Base-by-base conservation (phyloP, 306 rosid genomes). In the Citrullus amarus region DNA sequence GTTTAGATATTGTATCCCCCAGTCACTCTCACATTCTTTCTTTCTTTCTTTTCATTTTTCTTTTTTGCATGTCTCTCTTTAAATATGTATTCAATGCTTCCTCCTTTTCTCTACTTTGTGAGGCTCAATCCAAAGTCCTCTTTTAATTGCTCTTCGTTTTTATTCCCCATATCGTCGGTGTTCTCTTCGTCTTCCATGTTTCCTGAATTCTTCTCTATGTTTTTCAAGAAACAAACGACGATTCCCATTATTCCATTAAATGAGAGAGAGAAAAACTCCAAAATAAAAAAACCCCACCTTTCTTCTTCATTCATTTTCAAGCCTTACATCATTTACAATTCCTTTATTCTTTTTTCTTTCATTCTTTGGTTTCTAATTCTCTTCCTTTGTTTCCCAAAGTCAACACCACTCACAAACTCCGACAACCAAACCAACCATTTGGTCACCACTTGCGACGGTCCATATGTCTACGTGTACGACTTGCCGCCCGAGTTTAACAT, bases 401-500 rank as follows among this genome's bases (percentile, higher is more conserved):
- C 84, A n/a, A 22, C 58, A 11, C 13, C 58, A 11, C 13, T 6
- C 5, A n/a, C 39, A 20, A 17, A 2, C 59, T 44, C 76, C 65
- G 16, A 22, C 20, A 18, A 48, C 4, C 15, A 38, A 22, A 73
- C 55, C 11, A 44, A 18, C 9, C 36, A 39, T 9, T 61, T 41
- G 22, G 78, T 4, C 3, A 60, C 86, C 39, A 81, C 82, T 15
- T 91, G 98, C 79, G 16, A 76, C 30, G 86, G 63, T 50, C 54
- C 75, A 0, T 84, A 83, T 0, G 83, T 93, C 80, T 93, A 88
- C 56, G 85, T 93, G 36, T 84, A 91, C 88, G 34, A 83, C 9
- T 78, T 93, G 56, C 98, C 97, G 18, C 6, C 84, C 10, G 84
- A 87, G 74, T 93, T 91, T 87, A 91, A 93, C 86, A n/a, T 78